Percentiles rank a stretch among this genome's conserved stretches.
Evolutionary conservation across 352 stramenopile species (phyloP).

Genomic region (Plasmopara muralis): DNA sequence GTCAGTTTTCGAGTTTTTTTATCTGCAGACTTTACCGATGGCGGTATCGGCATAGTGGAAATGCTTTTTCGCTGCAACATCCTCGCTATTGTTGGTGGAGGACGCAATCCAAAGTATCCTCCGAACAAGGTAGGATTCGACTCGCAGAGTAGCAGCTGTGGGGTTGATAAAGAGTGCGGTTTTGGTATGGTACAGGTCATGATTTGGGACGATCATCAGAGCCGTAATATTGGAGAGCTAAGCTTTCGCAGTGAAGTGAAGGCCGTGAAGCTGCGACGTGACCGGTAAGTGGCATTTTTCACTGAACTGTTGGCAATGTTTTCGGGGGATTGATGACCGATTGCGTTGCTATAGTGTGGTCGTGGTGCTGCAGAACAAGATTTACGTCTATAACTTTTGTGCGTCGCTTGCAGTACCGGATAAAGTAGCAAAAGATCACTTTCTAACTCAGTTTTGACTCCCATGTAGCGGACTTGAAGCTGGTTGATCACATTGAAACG

Average conservation of each 20-base stretch:
- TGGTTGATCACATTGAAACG: slow-evolving; percentile 98
- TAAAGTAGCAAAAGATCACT: not conserved
- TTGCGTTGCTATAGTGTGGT: slow-evolving; percentile 75
- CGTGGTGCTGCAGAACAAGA: slow-evolving; percentile 94
- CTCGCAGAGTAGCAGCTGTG: too few species aligned
- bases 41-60: slow-evolving; percentile 96
- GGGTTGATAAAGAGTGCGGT: too few species aligned
- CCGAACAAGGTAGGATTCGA: slow-evolving; percentile 87
- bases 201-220: slow-evolving; percentile 99
- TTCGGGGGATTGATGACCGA: not conserved
- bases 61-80: slow-evolving; percentile 99
- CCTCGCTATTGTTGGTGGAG: slow-evolving; percentile 90
- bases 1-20: too few species aligned
- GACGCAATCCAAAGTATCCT: slow-evolving; percentile 89
- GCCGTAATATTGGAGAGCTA: slow-evolving; percentile 96
- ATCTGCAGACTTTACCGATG: slow-evolving; percentile 84
- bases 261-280: slow-evolving; percentile 91
- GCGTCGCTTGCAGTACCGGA: slow-evolving; percentile 5
- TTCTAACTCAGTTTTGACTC: slow-evolving; percentile 8
- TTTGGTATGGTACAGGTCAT: slow-evolving; percentile 76
- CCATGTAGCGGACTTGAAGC: slow-evolving; percentile 87
- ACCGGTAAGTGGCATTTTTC: slow-evolving; percentile 48
- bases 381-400: slow-evolving; percentile 98
- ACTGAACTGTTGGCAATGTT: not conserved
- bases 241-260: slow-evolving; percentile 97